A percentile compares a stretch with the other conserved stretches of the same genome.
Evolutionary conservation across 2,329 filamentous ascomycete species (phyloP).

Genomic region (Fusarium virguliforme): DNA sequence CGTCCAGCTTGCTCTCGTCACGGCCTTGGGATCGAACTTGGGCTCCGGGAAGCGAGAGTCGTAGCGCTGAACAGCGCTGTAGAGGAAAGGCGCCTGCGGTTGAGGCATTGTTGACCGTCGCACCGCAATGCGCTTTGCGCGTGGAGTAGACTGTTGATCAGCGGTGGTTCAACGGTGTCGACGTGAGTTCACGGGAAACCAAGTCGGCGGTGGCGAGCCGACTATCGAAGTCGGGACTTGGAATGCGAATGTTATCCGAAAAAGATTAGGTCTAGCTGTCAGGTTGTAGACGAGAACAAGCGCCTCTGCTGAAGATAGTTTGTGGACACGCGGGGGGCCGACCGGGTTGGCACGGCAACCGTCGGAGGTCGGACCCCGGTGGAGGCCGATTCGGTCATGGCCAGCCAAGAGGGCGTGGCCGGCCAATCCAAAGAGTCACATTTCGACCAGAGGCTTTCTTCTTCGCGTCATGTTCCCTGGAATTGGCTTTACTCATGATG

Average conservation of each 20-base stretch:
- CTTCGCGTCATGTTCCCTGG: slow-evolving; percentile 4
- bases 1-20: slow-evolving; percentile 84
- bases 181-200: slow-evolving; percentile 28
- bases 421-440: slow-evolving; percentile 32
- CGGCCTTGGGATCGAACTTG: slow-evolving; percentile 88
- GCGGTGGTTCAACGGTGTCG: slow-evolving; percentile 21
- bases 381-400: slow-evolving; percentile 18
- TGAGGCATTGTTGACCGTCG: slow-evolving; percentile 49
- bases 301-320: slow-evolving; percentile 38
- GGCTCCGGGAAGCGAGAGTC: slow-evolving; percentile 69
- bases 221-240: slow-evolving; percentile 20
- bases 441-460: slow-evolving; percentile 23
- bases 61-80: slow-evolving; percentile 69
- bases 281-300: slow-evolving; percentile 28
- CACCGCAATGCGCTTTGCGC: slow-evolving; percentile 34
- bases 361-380: slow-evolving; percentile 34
- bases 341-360: slow-evolving; percentile 51
- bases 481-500: slow-evolving; percentile 27
- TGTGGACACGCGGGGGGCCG: slow-evolving; percentile 29
- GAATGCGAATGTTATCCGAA: slow-evolving; percentile 42
- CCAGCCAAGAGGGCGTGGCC: slow-evolving; percentile 1
- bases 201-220: slow-evolving; percentile 15
- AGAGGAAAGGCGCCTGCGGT: slow-evolving; percentile 76
- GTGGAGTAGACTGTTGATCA: slow-evolving; percentile 20
- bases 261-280: slow-evolving; percentile 22